Percentiles rank a stretch among this genome's conserved stretches.
Evolutionary conservation across 2,329 filamentous ascomycete species (phyloP).

Genomic region (Colletotrichum acutatum): DNA sequence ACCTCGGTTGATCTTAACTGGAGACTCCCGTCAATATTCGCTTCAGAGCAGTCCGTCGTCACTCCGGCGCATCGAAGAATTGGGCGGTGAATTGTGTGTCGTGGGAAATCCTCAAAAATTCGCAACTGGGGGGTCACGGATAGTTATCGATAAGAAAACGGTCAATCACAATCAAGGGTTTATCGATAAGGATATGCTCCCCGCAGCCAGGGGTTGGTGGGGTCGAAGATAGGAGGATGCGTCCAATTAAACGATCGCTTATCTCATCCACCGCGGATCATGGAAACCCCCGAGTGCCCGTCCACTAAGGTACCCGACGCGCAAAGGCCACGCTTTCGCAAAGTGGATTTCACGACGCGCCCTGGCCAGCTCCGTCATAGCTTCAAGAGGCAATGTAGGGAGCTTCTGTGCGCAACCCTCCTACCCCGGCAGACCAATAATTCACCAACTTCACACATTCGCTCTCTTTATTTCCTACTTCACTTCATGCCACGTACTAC

Average conservation of each 20-base stretch:
- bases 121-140: conserved; percentile 18
- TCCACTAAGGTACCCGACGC: not conserved
- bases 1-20: rapidly evolving
- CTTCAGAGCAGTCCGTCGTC: not conserved
- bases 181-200: not conserved
- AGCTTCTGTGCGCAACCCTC: not conserved
- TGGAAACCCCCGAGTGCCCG: conserved; percentile 10
- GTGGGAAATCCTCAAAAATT: conserved; percentile 33
- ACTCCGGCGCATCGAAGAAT: conserved; percentile 23
- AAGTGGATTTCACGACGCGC: conserved; percentile 13
- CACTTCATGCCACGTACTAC: conserved; percentile 7
- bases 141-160: conserved; percentile 27
- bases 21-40: not conserved
- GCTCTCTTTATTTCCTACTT: not conserved
- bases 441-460: not conserved
- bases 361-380: conserved; percentile 6
- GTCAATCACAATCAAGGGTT: not conserved
- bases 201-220: not conserved
- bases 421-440: not conserved
- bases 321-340: conserved; percentile 35
- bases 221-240: rapidly evolving
- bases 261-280: conserved; percentile 12
- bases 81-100: conserved; percentile 33
- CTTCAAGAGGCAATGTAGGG: not conserved
- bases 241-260: not conserved